Conservation (phyloP, 169 alveolate genomes). For the Theileria orientalis region DNA sequence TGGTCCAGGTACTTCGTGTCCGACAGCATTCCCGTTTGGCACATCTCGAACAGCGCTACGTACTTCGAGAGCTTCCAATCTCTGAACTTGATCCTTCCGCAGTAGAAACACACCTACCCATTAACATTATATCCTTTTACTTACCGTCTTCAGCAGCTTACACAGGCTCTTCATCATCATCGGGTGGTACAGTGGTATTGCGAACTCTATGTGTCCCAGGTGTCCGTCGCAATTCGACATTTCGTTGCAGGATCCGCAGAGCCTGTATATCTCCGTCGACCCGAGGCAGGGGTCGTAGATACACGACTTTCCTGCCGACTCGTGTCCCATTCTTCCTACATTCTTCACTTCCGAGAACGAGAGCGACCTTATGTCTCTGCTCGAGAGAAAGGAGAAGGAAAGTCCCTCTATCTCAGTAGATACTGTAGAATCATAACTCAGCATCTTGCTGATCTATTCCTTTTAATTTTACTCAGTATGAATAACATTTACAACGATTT, state of each 20-base stretch:
- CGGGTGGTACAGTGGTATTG: conserved; percentile 92
- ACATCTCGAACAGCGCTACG: conserved; percentile 31
- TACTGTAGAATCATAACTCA: conserved; percentile 47
- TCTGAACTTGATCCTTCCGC: conserved; percentile 31
- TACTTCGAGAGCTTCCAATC: conserved; percentile 6
- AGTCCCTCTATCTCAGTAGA: conserved; percentile 61
- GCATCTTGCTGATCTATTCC: conserved; percentile 9
- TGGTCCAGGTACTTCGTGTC: conserved; percentile 46
- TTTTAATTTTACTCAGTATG: background rate
- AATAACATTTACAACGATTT: background rate
- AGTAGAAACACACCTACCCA: conserved; percentile 43
- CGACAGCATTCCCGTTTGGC: conserved; percentile 35
- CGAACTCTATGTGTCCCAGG: conserved; percentile 90
- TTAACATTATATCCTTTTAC: conserved; percentile 19
- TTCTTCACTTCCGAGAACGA: conserved; percentile 45
- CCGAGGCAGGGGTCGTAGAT: conserved; percentile 94
- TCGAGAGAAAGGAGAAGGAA: conserved; percentile 40
- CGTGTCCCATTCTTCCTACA: conserved; percentile 29
- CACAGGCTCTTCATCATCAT: conserved; percentile 83
- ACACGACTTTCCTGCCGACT: conserved; percentile 70
- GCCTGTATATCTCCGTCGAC: conserved; percentile 86
- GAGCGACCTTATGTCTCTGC: conserved; percentile 21
- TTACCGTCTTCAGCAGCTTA: conserved; percentile 85
- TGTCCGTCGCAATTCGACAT: conserved; percentile 94
- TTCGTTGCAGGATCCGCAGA: conserved; percentile 86